Evolutionary conservation across 164 flowering plant species (phyloP), one percentile per base, ranked within the genome.

Genomic region (Tinospora cordifolia): DNA sequence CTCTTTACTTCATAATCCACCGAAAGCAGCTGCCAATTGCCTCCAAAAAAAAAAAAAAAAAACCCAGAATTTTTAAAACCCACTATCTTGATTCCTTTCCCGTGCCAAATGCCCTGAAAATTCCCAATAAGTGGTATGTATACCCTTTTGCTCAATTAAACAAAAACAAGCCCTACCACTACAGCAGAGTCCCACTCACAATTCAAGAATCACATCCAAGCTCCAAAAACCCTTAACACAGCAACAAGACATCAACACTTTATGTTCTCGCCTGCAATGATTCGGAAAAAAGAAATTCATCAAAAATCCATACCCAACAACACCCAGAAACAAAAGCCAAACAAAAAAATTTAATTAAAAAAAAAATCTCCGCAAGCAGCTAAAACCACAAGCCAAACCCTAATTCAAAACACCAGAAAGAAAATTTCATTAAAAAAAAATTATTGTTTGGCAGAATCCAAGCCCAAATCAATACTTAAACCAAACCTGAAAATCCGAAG

Each of bases 41-140:
- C 66, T n/a, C 66, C 62, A n/a, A 58, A 64, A 64, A 64, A 63
- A 63, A 36, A 36, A 24, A n/a, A 58, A 64, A 64, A 64, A 63
- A 63, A 36, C 17, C 44, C 62, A 41, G 25, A 54, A 54, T 54
- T 54, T 54, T 54, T 54, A 54, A 17, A 54, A 54, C 60, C 60
- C 24, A 54, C 25, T 54, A 54, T 54, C 60, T 54, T 54, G 60
- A 54, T 54, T 54, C 60, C 25, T 54, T 24, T 54, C 60, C 60
- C 60, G n/a, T 54, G 21, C 60, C 60, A 54, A 54, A 54, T n/a
- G 21, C 60, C 60, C 60, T 54, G 60, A 54, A 54, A 54, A 54
- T 54, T 19, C 60, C 9, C 60, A 54, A 17, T 54, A 54, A 21
- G 22, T 54, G 60, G 60, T 21, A 54, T 8, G 36, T 30, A 30